phyloP scores from a whole-genome alignment of 306 rosid genomes.

The Styphnolobium japonicum region DNA sequence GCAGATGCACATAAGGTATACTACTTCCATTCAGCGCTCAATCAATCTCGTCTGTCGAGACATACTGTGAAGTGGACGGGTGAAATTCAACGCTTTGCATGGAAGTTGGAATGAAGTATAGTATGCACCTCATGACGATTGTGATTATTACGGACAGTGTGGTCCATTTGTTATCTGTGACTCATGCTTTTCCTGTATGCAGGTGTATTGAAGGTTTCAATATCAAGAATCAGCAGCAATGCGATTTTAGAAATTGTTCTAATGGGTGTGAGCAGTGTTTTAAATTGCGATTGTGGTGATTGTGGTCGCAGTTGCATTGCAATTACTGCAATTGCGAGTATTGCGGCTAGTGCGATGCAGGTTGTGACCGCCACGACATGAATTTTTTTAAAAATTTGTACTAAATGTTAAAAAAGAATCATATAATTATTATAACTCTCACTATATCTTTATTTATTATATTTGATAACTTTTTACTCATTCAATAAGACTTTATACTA shows the following conservation, averaged over 20 bases:
- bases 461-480: too few species aligned
- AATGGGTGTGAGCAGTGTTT: too few species aligned
- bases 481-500: too few species aligned
- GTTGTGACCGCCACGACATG: too few species aligned
- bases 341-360: too few species aligned
- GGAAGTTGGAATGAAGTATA: slow-evolving; percentile 38
- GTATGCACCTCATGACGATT: slow-evolving; percentile 46
- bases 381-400: too few species aligned
- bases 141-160: slow-evolving; percentile 28
- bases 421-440: too few species aligned
- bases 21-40: slow-evolving; percentile 16
- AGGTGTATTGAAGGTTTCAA: slow-evolving; percentile 5
- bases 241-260: neutral
- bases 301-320: too few species aligned
- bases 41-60: slow-evolving; percentile 18
- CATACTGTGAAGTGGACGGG: slow-evolving; percentile 27
- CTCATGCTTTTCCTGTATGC: slow-evolving; percentile 39
- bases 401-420: too few species aligned
- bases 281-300: too few species aligned
- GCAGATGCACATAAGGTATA: slow-evolving; percentile 27
- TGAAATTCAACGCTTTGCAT: slow-evolving; percentile 10
- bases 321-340: too few species aligned
- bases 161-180: slow-evolving; percentile 50
- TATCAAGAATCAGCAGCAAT: neutral
- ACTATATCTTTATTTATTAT: too few species aligned